A percentile compares a stretch with the other conserved stretches of the same genome.
Evolutionary conservation across 2,329 filamentous ascomycete species (phyloP).

Genomic region (Fusarium sp.): DNA sequence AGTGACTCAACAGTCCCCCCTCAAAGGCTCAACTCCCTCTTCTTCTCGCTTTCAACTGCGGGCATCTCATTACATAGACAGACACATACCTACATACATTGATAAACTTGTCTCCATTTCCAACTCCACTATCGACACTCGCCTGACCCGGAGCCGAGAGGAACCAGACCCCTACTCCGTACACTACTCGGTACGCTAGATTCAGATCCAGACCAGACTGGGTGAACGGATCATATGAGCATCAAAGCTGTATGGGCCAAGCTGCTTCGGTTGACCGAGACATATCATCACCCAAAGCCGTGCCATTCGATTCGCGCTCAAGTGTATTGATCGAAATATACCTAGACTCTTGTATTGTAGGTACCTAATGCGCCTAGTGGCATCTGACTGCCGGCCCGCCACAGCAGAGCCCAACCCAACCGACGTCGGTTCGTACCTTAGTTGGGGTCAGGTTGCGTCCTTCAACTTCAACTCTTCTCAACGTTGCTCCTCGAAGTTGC

Average conservation of each 20-base stretch:
- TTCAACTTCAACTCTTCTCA: neutral
- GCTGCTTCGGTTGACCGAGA: slow-evolving; percentile 45
- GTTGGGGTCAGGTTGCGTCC: slow-evolving; percentile 5
- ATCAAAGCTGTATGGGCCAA: slow-evolving; percentile 32
- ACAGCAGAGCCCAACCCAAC: slow-evolving; percentile 17
- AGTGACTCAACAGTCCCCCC: slow-evolving; percentile 4
- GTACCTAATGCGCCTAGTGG: neutral
- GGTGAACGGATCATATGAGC: slow-evolving; percentile 42
- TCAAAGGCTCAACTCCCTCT: neutral
- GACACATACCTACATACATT: slow-evolving; percentile 14
- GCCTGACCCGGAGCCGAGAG: slow-evolving; percentile 24
- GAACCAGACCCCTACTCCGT: slow-evolving; percentile 19
- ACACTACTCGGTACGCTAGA: slow-evolving; percentile 18
- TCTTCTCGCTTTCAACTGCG: slow-evolving; percentile 7
- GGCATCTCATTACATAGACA: neutral
- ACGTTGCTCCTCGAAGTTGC: slow-evolving; percentile 2
- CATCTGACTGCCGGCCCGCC: slow-evolving; percentile 9
- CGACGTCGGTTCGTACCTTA: neutral
- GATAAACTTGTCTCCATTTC: slow-evolving; percentile 28
- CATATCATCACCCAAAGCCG: slow-evolving; percentile 28
- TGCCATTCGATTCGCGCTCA: slow-evolving; percentile 41
- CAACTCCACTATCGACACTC: slow-evolving; percentile 32
- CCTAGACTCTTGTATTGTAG: no score
- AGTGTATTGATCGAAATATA: no score
- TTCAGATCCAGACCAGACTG: slow-evolving; percentile 43